Conservation (phyloP, 73 alveolate species). For the Paramecium bursaria region DNA sequence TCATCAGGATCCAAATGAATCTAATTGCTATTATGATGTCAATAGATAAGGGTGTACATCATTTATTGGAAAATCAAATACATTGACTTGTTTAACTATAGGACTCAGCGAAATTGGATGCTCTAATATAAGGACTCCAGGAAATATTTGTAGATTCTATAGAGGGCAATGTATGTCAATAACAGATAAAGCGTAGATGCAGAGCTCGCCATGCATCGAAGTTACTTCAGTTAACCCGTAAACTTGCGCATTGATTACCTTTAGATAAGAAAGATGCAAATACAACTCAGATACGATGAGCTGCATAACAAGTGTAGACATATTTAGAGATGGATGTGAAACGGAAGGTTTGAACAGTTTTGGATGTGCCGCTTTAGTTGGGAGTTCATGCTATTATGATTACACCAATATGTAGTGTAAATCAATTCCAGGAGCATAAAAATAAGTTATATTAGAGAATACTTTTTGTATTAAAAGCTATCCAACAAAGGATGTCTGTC, state of each 20-base stretch:
- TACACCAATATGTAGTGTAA: background rate
- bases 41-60: background rate
- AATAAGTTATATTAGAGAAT: background rate
- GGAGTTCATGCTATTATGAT: background rate
- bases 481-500: conserved; percentile 49
- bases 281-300: background rate
- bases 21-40: conserved; percentile 7
- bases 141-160: background rate
- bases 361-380: background rate
- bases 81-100: background rate
- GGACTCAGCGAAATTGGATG: background rate
- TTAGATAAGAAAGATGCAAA: background rate
- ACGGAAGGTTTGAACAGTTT: background rate
- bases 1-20: background rate
- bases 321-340: background rate
- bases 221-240: background rate
- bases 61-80: too few species aligned
- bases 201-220: background rate
- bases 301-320: background rate
- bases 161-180: background rate
- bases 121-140: background rate
- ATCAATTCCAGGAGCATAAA: background rate
- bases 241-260: background rate
- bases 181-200: background rate
- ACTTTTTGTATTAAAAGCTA: conserved; percentile 27